Percentiles rank a stretch among this genome's conserved stretches.
Evolutionary conservation across 176 grass and related monocot species (phyloP).

Genomic region (Oryza longistaminata): DNA sequence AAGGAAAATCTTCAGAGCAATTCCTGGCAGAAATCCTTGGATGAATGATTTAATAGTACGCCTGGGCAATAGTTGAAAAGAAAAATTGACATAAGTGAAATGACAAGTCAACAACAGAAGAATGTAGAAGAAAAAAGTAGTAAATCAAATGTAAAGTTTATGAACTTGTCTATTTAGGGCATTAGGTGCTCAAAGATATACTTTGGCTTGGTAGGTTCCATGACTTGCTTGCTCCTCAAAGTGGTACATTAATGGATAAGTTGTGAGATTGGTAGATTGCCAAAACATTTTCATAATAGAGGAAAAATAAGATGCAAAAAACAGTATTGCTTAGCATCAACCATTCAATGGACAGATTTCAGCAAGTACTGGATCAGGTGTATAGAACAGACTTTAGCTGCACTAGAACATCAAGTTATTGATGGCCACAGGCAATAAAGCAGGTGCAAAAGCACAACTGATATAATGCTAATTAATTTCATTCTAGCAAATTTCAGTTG

Average conservation of each 20-base stretch:
- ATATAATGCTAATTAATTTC: not conserved
- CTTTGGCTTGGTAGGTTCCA: not conserved
- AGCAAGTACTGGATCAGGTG: not conserved
- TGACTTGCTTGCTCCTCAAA: not conserved
- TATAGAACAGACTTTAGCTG: not conserved
- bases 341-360: not conserved
- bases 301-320: not conserved
- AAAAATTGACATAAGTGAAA: constrained; percentile 30
- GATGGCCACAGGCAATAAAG: not conserved
- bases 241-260: not conserved
- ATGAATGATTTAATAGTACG: constrained; percentile 76
- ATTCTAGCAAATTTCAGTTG: constrained; percentile 6
- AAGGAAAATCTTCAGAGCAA: constrained; percentile 95
- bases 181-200: not conserved
- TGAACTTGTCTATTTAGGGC: not conserved
- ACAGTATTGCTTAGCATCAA: not conserved
- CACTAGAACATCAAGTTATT: not conserved
- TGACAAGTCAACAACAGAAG: not conserved
- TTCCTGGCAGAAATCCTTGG: constrained; percentile 98
- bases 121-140: constrained; percentile 19
- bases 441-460: not conserved
- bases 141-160: constrained; percentile 10
- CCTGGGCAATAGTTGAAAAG: constrained; percentile 39
- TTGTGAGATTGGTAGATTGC: not conserved
- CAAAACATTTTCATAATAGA: not conserved